Base-by-base conservation (phyloP, 2,329 filamentous ascomycete genomes). In the Claviceps paspali region DNA sequence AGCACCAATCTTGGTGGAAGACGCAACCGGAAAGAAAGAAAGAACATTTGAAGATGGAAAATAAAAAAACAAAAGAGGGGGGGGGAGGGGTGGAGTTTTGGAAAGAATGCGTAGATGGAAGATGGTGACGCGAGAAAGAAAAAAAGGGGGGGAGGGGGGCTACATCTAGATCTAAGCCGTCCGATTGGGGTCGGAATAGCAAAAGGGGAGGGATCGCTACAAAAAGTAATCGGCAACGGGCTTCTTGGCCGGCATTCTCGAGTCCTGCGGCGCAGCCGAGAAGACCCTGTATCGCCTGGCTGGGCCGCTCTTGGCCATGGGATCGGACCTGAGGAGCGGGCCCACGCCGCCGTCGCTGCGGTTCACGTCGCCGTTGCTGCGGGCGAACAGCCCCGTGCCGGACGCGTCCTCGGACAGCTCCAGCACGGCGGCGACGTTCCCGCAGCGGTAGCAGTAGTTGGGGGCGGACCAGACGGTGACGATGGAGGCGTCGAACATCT, bases 381-480 rank as follows among this genome's bases (percentile, higher is more conserved):
- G 67, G 22, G 74, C 65, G 45, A 84, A 71, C n/a, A 78, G 68
- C 18, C 78, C 77, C 26, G 73, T 65, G 30, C 84, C 84, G n/a
- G 71, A 75, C 6, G 79, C 74, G 50, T 96, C 88, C 56, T 96
- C 91, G 21, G 79, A 82, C 4, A 98, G 67, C 61, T 98, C 91
- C 38, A 98, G 65, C 41, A 98, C 87, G 0, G 91, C 88, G 1
- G 91, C 91, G 10, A 98, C 87, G 51, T 96, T 96, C 38, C 87
- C 87, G 52, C 87, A 95, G 45, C 85, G 76, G 62, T 95, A 95
- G 63, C 87, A 95, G 65, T 95, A 95, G 57, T 95, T 95, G 1
- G 87, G 87, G 8, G 87, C 87, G 1, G 83, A 92, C 88, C 91
- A 98, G n/a, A 98, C 91, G 0, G 91, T 98, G 29, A 96, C 91